Evolutionary conservation across 805 yeast genomes (phyloP).

Genomic region (Suhomyces kilbournensis): DNA sequence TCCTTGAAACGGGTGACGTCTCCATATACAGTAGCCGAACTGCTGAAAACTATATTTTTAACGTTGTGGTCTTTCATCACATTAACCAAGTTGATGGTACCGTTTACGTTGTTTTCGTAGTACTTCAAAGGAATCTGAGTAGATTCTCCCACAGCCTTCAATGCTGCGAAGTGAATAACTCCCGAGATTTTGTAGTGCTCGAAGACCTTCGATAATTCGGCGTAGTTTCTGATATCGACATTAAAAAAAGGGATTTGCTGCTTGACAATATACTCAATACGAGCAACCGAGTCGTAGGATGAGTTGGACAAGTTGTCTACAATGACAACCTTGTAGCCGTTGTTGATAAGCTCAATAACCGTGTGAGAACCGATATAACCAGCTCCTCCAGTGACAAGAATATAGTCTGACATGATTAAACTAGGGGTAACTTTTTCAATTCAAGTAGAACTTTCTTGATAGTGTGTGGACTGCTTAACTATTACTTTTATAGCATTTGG

Average conservation of each 20-base stretch:
- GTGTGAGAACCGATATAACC: constrained; percentile 87
- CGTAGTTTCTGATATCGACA: constrained; percentile 54
- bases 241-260: constrained; percentile 52
- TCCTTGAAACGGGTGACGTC: constrained; percentile 66
- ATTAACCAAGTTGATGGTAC: constrained; percentile 57
- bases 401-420: constrained; percentile 24
- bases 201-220: constrained; percentile 47
- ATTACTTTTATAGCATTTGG: not conserved
- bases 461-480: not conserved
- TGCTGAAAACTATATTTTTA: constrained; percentile 62
- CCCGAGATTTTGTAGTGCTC: constrained; percentile 47
- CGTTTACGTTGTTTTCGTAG: constrained; percentile 65
- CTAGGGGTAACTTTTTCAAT: not conserved
- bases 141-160: constrained; percentile 82
- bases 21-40: constrained; percentile 83
- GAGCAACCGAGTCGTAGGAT: constrained; percentile 59
- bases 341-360: constrained; percentile 56
- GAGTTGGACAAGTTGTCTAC: constrained; percentile 71
- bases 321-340: constrained; percentile 68
- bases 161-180: constrained; percentile 78
- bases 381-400: constrained; percentile 81
- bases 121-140: constrained; percentile 63
- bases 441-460: not conserved
- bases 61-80: constrained; percentile 49
- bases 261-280: constrained; percentile 55